Conservation (phyloP, 768 basidiomycete species). For the Leccinum arenicola region DNA sequence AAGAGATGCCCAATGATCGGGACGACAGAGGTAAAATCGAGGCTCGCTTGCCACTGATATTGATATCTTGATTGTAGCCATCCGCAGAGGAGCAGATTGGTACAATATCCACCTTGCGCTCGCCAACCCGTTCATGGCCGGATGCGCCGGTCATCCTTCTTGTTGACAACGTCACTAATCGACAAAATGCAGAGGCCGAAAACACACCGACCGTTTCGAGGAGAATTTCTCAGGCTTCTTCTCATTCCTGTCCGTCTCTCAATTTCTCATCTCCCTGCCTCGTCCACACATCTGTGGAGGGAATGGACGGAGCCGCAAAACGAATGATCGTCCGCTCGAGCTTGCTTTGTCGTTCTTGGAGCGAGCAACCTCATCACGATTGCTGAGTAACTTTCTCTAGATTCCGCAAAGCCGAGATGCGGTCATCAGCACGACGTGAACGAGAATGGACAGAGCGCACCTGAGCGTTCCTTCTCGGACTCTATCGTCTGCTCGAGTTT, state of each 20-base stretch:
- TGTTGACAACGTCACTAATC: slow-evolving; percentile 86
- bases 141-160: slow-evolving; percentile 64
- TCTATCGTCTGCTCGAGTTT: too few species aligned
- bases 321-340: too few species aligned
- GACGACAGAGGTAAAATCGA: slow-evolving; percentile 77
- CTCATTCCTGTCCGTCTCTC: neutral
- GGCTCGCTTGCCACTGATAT: neutral
- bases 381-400: too few species aligned
- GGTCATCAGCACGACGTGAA: too few species aligned
- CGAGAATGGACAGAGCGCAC: too few species aligned
- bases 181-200: slow-evolving; percentile 66
- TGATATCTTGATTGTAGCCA: slow-evolving; percentile 50
- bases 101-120: slow-evolving; percentile 72
- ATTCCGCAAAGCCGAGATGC: too few species aligned
- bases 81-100: slow-evolving; percentile 85
- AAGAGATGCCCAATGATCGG: slow-evolving; percentile 86
- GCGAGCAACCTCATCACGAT: too few species aligned
- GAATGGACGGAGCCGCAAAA: slow-evolving; percentile 49
- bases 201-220: slow-evolving; percentile 64
- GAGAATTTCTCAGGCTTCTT: slow-evolving; percentile 24
- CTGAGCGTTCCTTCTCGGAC: too few species aligned
- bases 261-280: neutral
- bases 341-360: too few species aligned
- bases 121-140: slow-evolving; percentile 51
- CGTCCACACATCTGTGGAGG: slow-evolving; percentile 83